Evolutionary conservation across 1,139 yeast species (phyloP).

Genomic region (Taphrina deformans): DNA sequence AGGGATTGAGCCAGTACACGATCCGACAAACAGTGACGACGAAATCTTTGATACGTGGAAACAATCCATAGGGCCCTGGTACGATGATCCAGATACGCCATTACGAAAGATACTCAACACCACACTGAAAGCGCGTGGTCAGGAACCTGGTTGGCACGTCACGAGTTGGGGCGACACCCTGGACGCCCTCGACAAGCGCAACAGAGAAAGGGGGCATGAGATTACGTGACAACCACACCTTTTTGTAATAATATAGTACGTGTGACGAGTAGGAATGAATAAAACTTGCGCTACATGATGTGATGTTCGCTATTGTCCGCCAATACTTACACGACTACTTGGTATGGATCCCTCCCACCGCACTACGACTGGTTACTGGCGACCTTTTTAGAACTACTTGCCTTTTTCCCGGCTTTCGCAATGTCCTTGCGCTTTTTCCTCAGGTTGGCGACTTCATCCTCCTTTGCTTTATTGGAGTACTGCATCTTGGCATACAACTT

Average conservation of each 20-base stretch:
- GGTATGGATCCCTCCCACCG: too few species aligned
- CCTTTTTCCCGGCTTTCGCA: constrained; percentile 19
- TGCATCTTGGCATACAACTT: constrained; percentile 94
- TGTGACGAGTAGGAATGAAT: too few species aligned
- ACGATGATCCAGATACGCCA: constrained; percentile 3
- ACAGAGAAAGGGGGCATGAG: background rate
- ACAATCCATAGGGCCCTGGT: background rate
- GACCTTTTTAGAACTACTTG: background rate
- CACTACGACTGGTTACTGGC: constrained; percentile 8
- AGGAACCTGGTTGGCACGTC: background rate
- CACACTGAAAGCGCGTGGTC: background rate
- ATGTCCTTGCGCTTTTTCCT: constrained; percentile 58
- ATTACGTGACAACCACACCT: too few species aligned
- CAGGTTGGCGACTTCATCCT: constrained; percentile 70
- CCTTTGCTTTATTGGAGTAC: constrained; percentile 83
- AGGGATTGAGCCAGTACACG: background rate
- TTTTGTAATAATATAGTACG: too few species aligned
- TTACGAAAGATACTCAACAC: background rate
- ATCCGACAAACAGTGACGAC: background rate
- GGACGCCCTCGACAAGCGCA: background rate
- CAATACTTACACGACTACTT: too few species aligned
- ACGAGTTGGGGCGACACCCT: background rate
- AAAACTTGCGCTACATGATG: too few species aligned
- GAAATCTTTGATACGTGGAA: background rate
- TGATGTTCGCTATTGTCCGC: too few species aligned